Base-by-base conservation (phyloP, 1,139 yeast species). In the Blastobotrys persicus region DNA sequence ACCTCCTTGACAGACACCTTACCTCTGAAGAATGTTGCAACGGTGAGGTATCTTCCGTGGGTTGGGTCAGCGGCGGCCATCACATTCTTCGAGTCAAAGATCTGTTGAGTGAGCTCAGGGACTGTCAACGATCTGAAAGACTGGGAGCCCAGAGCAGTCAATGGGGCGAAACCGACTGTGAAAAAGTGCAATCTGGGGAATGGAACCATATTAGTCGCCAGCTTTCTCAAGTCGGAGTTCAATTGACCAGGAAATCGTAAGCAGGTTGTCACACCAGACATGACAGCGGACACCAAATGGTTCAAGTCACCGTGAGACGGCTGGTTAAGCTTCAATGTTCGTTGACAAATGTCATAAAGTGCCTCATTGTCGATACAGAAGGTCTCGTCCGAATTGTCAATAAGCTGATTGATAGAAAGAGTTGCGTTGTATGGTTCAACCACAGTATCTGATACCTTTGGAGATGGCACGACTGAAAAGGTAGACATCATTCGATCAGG, bases 401-500 rank as follows among this genome's bases (percentile, higher is more conserved):
- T 89, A 67, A 88, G 79, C 73, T 88, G 96, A 68, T 88, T 95
- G 61, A 88, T 80, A n/a, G 96, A 88, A 60, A 88, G 77, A 33
- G 95, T 87, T 17, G 96, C 95, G 65, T 88, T 88, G 73, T 88
- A 88, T 47, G 96, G 96, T 73, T 88, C 96, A 55, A 88, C 91
- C 59, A 88, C 96, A 38, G 96, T 88, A 67, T 88, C 96, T 40
- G 94, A 84, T 48, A 86, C 88, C 69, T 85, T 85, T 63, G 95
- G 95, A 44, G 95, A 85, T 48, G 96, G 96, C 58, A 88, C 85
- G 52, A 88, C 96, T 2, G 96, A 88, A 67, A 88, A 88, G 26
- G 96, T 88, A 37, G 95, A 95, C 88, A 88, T 83, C 96, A 88
- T 88, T 75, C 96, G 83, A 71, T 88, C 96, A 46, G 95, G 89